These are phyloP conservation scores for Trichoderma endophyticum DNA, from an alignment of 2,329 filamentous ascomycete species.

Conservation along the genomic window DNA sequence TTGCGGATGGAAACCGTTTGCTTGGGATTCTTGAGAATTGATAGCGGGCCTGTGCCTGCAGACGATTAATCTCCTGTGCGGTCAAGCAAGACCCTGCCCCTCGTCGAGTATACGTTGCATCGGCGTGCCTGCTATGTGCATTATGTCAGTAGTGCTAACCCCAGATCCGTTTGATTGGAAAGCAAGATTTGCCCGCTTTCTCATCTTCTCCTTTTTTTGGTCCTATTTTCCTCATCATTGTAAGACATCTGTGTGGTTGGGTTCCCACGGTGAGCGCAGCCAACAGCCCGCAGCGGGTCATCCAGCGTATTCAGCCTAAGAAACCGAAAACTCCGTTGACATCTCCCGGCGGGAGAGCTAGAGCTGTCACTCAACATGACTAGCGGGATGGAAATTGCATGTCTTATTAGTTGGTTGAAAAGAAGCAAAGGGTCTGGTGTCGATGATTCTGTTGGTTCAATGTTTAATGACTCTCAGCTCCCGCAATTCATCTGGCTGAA, in stretches of 20 bases:
- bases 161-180: neutral
- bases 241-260: neutral
- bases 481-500: neutral
- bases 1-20: neutral
- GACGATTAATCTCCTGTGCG: neutral
- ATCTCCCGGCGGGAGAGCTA: neutral
- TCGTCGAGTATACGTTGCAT: neutral
- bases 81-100: neutral
- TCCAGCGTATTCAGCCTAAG: neutral
- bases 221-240: neutral
- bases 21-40: neutral
- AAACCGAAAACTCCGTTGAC: neutral
- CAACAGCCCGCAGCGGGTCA: slow-evolving; percentile 6
- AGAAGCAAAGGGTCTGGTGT: neutral
- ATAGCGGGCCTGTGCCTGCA: slow-evolving; percentile 9
- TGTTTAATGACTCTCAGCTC: neutral
- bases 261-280: slow-evolving; percentile 7
- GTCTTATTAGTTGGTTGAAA: neutral
- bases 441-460: neutral
- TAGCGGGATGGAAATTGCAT: slow-evolving; percentile 1
- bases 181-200: neutral
- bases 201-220: neutral
- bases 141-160: neutral
- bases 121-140: neutral
- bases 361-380: neutral